Evolutionary conservation across 2,329 filamentous ascomycete genomes (phyloP).

Genomic region (Amauroascus niger): DNA sequence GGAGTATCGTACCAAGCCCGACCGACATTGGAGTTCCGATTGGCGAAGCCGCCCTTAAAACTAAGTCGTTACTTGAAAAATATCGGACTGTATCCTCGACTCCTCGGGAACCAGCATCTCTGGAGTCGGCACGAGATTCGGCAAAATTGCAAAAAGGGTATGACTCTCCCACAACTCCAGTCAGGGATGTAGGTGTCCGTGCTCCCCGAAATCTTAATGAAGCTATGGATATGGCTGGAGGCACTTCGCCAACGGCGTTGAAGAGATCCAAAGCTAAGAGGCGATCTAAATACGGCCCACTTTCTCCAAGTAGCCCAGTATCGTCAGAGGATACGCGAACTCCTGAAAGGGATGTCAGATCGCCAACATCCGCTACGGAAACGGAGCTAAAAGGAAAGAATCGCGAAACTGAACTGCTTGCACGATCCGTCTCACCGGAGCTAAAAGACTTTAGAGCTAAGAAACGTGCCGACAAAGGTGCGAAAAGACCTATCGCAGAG

Average conservation of each 20-base stretch:
- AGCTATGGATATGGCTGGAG: constrained; percentile 21
- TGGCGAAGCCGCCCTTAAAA: constrained; percentile 37
- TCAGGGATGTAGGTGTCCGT: background rate
- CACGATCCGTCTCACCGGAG: constrained; percentile 8
- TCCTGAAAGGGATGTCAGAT: constrained; percentile 19
- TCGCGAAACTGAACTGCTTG: background rate
- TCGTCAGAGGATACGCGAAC: constrained; percentile 19
- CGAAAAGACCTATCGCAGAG: constrained; percentile 18
- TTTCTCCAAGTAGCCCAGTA: constrained; percentile 23
- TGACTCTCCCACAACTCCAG: constrained; percentile 3
- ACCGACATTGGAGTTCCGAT: constrained; percentile 53
- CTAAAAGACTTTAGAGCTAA: constrained; percentile 3
- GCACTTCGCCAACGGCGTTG: constrained; percentile 25
- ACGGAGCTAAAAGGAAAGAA: background rate
- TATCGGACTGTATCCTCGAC: background rate
- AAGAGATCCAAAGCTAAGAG: constrained; percentile 36
- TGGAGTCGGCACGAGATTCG: background rate
- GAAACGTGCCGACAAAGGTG: background rate
- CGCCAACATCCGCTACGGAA: constrained; percentile 14
- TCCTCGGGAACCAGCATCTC: background rate
- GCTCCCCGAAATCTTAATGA: constrained; percentile 18
- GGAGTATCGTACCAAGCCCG: constrained; percentile 35
- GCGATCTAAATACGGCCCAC: constrained; percentile 31
- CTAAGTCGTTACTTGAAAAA: background rate
- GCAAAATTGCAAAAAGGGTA: background rate